Conservation (phyloP, 192 early-diverging fungal species). For the Neocallimastix lanati region DNA sequence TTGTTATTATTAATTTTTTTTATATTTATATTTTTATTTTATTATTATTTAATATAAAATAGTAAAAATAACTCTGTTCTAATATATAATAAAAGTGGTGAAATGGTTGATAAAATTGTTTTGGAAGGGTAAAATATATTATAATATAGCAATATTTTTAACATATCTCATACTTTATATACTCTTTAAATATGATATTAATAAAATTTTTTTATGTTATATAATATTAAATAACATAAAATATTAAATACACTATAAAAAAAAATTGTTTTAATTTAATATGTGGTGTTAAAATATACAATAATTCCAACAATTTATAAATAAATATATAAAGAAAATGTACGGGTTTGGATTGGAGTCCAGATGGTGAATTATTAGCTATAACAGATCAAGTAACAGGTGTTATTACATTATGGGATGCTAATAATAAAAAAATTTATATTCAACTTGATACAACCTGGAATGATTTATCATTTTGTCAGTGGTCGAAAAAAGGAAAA, state of each 20-base stretch:
- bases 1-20: too few relatives aligned
- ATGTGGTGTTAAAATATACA: too few relatives aligned
- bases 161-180: too few relatives aligned
- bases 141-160: too few relatives aligned
- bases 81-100: neutral
- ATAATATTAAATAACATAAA: too few relatives aligned
- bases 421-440: constrained; percentile 3
- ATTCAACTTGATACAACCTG: constrained; percentile 12
- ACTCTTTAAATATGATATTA: too few relatives aligned
- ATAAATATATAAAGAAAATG: constrained; percentile 9
- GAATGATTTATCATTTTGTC: constrained; percentile 13
- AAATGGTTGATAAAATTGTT: neutral
- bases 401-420: constrained; percentile 15
- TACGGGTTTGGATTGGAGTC: constrained; percentile 14
- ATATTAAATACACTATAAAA: too few relatives aligned
- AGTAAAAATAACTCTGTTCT: neutral
- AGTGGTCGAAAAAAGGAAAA: constrained; percentile 17
- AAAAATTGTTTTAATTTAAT: too few relatives aligned
- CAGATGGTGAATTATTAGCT: constrained; percentile 17
- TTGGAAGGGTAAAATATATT: neutral
- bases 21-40: too few relatives aligned
- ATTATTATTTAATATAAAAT: neutral
- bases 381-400: constrained; percentile 8
- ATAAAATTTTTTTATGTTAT: too few relatives aligned
- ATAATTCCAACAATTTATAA: too few relatives aligned